These are phyloP conservation scores for Colletotrichum nymphaeae DNA, from an alignment of 2,329 filamentous ascomycete genomes.

Conservation along the genomic window DNA sequence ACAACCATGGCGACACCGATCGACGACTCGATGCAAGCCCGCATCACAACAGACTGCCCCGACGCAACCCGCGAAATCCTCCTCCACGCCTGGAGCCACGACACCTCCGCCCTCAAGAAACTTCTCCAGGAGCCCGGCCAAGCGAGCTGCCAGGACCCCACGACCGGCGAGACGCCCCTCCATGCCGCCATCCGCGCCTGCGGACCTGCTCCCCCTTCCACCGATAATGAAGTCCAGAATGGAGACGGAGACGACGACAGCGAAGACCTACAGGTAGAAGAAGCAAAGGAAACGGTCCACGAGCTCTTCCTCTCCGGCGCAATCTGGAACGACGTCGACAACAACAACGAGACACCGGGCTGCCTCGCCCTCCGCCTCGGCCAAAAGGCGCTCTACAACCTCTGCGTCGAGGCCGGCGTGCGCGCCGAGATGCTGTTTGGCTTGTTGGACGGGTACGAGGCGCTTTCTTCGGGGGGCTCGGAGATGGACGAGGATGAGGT, in stretches of 20 bases:
- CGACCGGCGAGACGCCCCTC: slow-evolving; percentile 87
- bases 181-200: slow-evolving; percentile 90
- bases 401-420: slow-evolving; percentile 90
- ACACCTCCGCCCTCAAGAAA: slow-evolving; percentile 74
- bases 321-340: slow-evolving; percentile 97
- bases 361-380: slow-evolving; percentile 83
- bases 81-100: slow-evolving; percentile 66
- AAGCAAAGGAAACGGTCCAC: slow-evolving; percentile 75
- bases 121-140: slow-evolving; percentile 73
- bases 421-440: slow-evolving; percentile 89
- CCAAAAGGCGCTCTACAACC: slow-evolving; percentile 77
- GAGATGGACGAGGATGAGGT: slow-evolving; percentile 58
- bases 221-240: slow-evolving; percentile 22
- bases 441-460: slow-evolving; percentile 84
- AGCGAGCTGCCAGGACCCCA: slow-evolving; percentile 84
- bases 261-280: slow-evolving; percentile 57
- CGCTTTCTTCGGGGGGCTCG: slow-evolving; percentile 68
- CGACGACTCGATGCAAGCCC: slow-evolving; percentile 63
- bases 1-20: slow-evolving; percentile 42
- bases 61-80: slow-evolving; percentile 63
- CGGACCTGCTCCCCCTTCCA: slow-evolving; percentile 50
- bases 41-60: slow-evolving; percentile 66
- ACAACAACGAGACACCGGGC: slow-evolving; percentile 88
- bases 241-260: slow-evolving; percentile 48
- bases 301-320: slow-evolving; percentile 88